A percentile compares a stretch with the other conserved stretches of the same genome.
These are phyloP conservation scores for Dipteronia sinensis DNA, from an alignment of 345 rosid genomes.

Conservation along the genomic window DNA sequence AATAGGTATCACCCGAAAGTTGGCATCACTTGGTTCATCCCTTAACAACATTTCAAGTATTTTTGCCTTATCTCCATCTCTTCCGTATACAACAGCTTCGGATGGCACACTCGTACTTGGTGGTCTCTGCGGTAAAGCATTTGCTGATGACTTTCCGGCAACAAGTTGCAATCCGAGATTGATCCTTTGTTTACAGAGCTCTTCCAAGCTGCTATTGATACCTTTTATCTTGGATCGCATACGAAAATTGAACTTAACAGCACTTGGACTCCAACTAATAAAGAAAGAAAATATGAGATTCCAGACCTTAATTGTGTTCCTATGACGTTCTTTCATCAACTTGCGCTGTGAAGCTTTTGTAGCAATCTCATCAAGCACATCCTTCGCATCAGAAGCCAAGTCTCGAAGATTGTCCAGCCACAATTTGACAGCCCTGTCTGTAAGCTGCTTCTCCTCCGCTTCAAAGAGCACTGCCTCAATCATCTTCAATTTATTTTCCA, in stretches of 20 bases:
- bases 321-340: no score
- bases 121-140: not conserved
- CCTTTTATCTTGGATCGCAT: not conserved
- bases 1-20: not conserved
- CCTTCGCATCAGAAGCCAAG: no score
- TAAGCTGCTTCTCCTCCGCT: no score
- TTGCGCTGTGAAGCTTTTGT: no score
- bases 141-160: not conserved
- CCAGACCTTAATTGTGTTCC: no score
- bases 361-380: no score
- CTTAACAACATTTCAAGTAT: not conserved
- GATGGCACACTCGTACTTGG: not conserved
- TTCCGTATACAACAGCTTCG: not conserved
- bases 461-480: no score
- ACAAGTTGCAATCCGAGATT: not conserved
- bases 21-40: not conserved
- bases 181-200: not conserved
- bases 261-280: no score
- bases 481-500: no score
- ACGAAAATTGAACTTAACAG: not conserved
- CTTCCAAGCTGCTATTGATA: not conserved
- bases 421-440: no score
- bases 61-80: not conserved
- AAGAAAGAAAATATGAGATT: no score
- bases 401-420: no score